Evolutionary conservation across 2,329 filamentous ascomycete genomes (phyloP), one percentile per base, ranked within the genome.

Genomic region (Aspergillus calidoustus): DNA sequence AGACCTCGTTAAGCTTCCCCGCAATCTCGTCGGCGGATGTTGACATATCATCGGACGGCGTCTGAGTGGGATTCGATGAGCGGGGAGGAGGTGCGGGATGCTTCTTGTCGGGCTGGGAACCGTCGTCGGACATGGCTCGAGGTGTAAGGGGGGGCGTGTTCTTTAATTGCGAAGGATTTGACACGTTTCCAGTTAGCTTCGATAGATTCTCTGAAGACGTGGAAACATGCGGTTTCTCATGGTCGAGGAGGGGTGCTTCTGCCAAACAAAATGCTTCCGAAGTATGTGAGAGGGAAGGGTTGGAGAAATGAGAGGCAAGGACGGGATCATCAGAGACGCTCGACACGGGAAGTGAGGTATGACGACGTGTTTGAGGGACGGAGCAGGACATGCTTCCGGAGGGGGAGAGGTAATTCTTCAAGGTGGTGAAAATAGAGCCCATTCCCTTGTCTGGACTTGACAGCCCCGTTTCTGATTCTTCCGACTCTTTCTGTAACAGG

Each of bases 71-170:
- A 31, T 66, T 64, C 17, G 68, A 68, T 4, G 70, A 59, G 17
- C 63, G 63, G 15, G 69, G 63, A 6, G 67, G 56, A 4, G 75
- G 65, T 31, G 72, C 66, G 61, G 59, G 64, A 58, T 74, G 69
- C 55, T 70, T 70, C 66, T 75, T 74, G 53, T 74, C 74, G 53
- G 71, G 63, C 68, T 74, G 69, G 28, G 71, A 67, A 50, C 80
- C 82, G 72, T 87, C 86, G 76, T 86, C 84, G 60, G 92, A 96
- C 72, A 94, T 87, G 63, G 93, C 91, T 80, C 94, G 89, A 66
- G 92, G 94, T 59, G 94, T 96, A 69, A 94, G 93, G 64, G 93
- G 89, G 69, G 92, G 91, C 71, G 92, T 95, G 83, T 92, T 96
- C 93, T 97, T 96, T 83, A 87, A 76, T 79, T 77, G 78, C 72